These are phyloP conservation scores for Epithele typhae DNA, from an alignment of 768 basidiomycete genomes.

Conservation along the genomic window DNA sequence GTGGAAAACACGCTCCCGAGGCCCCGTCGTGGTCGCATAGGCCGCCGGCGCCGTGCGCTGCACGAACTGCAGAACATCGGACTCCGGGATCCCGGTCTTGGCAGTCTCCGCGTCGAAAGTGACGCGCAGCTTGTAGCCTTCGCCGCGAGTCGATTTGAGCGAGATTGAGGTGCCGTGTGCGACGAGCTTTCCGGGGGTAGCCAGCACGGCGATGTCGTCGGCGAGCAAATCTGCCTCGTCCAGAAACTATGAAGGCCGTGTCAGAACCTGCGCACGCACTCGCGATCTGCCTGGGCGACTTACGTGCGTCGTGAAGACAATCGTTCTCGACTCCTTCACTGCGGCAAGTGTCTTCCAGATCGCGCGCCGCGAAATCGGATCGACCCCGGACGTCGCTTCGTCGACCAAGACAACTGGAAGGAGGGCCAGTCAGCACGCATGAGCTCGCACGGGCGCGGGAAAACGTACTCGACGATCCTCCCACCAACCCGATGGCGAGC, in stretches of 20 bases:
- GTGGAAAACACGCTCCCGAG: slow-evolving; percentile 46
- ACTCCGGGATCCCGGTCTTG: slow-evolving; percentile 19
- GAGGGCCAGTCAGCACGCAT: not conserved
- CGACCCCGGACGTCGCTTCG: slow-evolving; percentile 77
- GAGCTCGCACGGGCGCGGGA: not conserved
- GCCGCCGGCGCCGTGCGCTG: slow-evolving; percentile 36
- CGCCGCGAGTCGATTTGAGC: slow-evolving; percentile 64
- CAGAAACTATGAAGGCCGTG: slow-evolving; percentile 44
- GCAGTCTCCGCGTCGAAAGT: slow-evolving; percentile 35
- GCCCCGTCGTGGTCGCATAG: slow-evolving; percentile 38
- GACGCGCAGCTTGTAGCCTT: slow-evolving; percentile 61
- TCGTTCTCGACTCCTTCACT: slow-evolving; percentile 59
- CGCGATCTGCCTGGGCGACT: slow-evolving; percentile 14
- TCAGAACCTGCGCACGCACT: not conserved
- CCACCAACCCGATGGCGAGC: slow-evolving; percentile 72
- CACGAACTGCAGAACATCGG: slow-evolving; percentile 17
- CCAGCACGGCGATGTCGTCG: slow-evolving; percentile 73
- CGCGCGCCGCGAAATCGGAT: slow-evolving; percentile 73
- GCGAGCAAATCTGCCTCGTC: slow-evolving; percentile 79
- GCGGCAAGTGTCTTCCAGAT: slow-evolving; percentile 73
- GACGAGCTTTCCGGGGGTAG: slow-evolving; percentile 72
- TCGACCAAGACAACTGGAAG: slow-evolving; percentile 20
- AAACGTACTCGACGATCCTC: slow-evolving; percentile 63
- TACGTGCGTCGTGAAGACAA: slow-evolving; percentile 79
- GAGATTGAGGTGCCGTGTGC: slow-evolving; percentile 70